Conservation (phyloP, 257 asterid species). For the Plectranthus barbatus region DNA sequence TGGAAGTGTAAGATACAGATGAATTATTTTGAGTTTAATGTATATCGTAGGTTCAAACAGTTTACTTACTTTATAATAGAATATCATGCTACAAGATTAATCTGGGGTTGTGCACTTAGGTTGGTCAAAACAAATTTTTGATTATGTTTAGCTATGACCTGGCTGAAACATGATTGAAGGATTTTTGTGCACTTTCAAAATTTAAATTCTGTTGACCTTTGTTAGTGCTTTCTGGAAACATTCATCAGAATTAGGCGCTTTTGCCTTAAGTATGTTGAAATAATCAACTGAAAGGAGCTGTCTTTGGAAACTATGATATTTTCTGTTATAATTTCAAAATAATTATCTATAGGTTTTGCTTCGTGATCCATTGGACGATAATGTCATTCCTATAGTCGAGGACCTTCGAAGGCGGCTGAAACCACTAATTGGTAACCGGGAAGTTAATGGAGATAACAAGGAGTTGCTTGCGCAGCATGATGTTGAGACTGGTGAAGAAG, state of each 20-base stretch:
- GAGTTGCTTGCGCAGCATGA: constrained; percentile 45
- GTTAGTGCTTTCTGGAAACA: neutral
- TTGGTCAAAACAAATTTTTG: neutral
- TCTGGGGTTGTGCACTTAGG: neutral
- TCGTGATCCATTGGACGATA: constrained; percentile 71
- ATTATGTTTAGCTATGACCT: neutral
- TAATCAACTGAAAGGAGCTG: neutral
- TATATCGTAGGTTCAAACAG: neutral
- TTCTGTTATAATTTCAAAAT: neutral
- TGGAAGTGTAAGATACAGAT: too few relatives aligned
- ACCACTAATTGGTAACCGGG: constrained; percentile 36
- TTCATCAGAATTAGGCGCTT: neutral
- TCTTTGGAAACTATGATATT: neutral
- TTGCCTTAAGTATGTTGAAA: neutral
- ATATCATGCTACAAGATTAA: neutral
- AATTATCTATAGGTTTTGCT: constrained; percentile 51
- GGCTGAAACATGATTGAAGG: neutral
- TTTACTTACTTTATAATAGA: neutral
- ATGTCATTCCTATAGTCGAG: constrained; percentile 71
- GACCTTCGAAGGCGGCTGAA: constrained; percentile 73
- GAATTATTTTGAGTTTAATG: neutral
- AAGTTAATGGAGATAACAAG: constrained; percentile 50
- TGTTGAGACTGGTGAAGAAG: constrained; percentile 68
- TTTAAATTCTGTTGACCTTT: neutral
- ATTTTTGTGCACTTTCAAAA: neutral